Base-by-base conservation (phyloP, 345 rosid genomes). In the Heritiera littoralis region DNA sequence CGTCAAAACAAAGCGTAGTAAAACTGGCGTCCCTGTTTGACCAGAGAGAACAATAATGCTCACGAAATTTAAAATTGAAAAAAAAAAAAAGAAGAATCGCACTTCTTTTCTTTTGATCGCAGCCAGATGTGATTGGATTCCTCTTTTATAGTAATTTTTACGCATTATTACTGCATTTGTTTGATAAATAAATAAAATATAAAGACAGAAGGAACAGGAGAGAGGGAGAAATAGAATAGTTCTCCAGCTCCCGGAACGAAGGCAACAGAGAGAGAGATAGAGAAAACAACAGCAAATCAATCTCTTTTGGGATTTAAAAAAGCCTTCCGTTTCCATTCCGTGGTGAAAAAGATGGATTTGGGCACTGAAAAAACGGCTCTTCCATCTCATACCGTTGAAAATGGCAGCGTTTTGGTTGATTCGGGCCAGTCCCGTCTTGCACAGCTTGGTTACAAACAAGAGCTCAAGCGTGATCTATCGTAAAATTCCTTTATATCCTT, bases 381-480 rank as follows among this genome's bases (percentile, higher is more conserved):
- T 45, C 88, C 90, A 30, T 56, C 81, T 66, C 77, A 78, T 15
- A 70, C 72, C 4, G 71, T 75, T 7, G 65, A 54, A 76, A 80
- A 87, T 28, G 86, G 84, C 32, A 49, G 17, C 52, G 71, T 41
- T 65, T 55, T 69, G 72, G 75, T 82, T 32, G 97, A 92, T 83
- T 88, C 98, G 8, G 93, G 96, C 75, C 90, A 84, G 77, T 74
- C 87, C 70, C 93, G 99, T 55, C 94, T 92, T 78, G 86, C 79
- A 65, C 92, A 95, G 87, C 96, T 95, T 64, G 99, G 99, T 52
- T 95, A 95, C 91, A 95, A 93, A 84, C 98, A 95, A 84, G 99
- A 95, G 66, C 98, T 95, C 76, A 93, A 93, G 88, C 99, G 98
- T 48, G 94, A 93, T 69, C 93, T 95, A 84, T 95, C 96, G 97